Evolutionary conservation across 495 filamentous ascomycete species (phyloP).

Genomic region (Pseudotulostoma volvatum): DNA sequence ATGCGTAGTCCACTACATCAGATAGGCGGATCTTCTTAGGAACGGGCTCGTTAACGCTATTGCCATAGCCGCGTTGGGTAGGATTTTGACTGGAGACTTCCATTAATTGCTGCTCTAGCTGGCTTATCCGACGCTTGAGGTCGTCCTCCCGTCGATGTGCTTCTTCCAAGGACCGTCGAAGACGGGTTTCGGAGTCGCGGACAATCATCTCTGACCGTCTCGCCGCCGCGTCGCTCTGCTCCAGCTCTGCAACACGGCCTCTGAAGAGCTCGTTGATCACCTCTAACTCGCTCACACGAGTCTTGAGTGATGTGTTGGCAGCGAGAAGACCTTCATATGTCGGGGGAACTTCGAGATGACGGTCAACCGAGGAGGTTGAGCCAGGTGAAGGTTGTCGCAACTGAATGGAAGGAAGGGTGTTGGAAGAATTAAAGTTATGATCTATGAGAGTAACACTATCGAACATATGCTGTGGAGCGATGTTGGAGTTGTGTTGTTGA

Average conservation of each 20-base stretch:
- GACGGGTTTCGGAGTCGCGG: constrained; percentile 41
- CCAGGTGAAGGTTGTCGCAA: constrained; percentile 51
- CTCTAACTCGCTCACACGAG: constrained; percentile 82
- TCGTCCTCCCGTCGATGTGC: constrained; percentile 62
- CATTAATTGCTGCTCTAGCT: constrained; percentile 50
- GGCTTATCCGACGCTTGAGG: constrained; percentile 64
- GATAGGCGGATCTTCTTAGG: constrained; percentile 30
- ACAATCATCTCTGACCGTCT: constrained; percentile 41
- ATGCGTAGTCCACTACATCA: constrained; percentile 28
- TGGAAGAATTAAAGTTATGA: constrained; percentile 42
- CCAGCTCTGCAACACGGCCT: constrained; percentile 72
- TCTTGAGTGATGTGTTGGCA: constrained; percentile 68
- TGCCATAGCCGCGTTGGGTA: constrained; percentile 6
- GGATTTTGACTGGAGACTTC: constrained; percentile 15
- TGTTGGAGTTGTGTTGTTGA: constrained; percentile 51
- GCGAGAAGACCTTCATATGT: constrained; percentile 66
- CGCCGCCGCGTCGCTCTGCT: constrained; percentile 56
- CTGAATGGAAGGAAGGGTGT: constrained; percentile 34
- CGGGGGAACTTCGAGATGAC: constrained; percentile 56
- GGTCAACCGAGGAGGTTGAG: constrained; percentile 53
- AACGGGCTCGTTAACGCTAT: constrained; percentile 25
- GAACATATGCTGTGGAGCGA: constrained; percentile 63
- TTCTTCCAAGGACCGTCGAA: constrained; percentile 57
- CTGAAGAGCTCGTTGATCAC: constrained; percentile 90
- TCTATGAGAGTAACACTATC: constrained; percentile 54